phyloP scores from a whole-genome alignment of 1,139 yeast genomes.

The Yamadazyma mexicana region DNA sequence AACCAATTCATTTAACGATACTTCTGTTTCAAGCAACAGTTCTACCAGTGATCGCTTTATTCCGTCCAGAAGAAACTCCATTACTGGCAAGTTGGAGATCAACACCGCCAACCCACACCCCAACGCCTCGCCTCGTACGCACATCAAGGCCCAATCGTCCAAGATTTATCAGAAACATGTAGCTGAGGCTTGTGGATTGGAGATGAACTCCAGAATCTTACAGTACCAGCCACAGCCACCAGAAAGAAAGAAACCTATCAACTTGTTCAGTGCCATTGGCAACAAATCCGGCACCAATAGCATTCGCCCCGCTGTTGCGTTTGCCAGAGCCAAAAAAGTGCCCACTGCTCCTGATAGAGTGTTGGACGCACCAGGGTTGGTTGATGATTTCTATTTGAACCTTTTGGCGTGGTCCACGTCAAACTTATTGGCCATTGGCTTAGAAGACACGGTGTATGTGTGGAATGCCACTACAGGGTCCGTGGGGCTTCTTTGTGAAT shows the following conservation, averaged over 20 bases:
- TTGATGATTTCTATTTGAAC: slow-evolving; percentile 90
- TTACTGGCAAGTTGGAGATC: slow-evolving; percentile 38
- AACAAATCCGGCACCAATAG: slow-evolving; percentile 9
- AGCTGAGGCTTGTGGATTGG: slow-evolving; percentile 92
- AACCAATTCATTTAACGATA: slow-evolving; percentile 32
- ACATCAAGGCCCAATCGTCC: slow-evolving; percentile 69
- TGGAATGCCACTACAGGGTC: slow-evolving; percentile 91
- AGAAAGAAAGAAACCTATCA: slow-evolving; percentile 58
- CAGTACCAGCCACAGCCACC: slow-evolving; percentile 91
- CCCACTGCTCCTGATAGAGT: slow-evolving; percentile 92
- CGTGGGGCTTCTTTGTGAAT: slow-evolving; percentile 70
- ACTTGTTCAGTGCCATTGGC: slow-evolving; percentile 33
- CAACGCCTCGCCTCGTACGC: slow-evolving; percentile 50
- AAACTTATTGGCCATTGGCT: slow-evolving; percentile 85
- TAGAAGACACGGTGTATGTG: slow-evolving; percentile 79
- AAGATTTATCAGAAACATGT: slow-evolving; percentile 79
- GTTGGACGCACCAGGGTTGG: slow-evolving; percentile 92
- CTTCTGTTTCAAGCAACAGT: slow-evolving; percentile 7
- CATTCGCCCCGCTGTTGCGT: slow-evolving; percentile 48
- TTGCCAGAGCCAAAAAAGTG: slow-evolving; percentile 65
- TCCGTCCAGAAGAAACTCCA: slow-evolving; percentile 45
- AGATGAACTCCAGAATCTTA: slow-evolving; percentile 78
- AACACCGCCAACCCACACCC: slow-evolving; percentile 37
- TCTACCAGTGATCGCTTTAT: slow-evolving; percentile 38
- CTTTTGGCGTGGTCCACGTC: slow-evolving; percentile 85